phyloP scores from a whole-genome alignment of 768 basidiomycete species.

The Boletus rubescentipes region DNA sequence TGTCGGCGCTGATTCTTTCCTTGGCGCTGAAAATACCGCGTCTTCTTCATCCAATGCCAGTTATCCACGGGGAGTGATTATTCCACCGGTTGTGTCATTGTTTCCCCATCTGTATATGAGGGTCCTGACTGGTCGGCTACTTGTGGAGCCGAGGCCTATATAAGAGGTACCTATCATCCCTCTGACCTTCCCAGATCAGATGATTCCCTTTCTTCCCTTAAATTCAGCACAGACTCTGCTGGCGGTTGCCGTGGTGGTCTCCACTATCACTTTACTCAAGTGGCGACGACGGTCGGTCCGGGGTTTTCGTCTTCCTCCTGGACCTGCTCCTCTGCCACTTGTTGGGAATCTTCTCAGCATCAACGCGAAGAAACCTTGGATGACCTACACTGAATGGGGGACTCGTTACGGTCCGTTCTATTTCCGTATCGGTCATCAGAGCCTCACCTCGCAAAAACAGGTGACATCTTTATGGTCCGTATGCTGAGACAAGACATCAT shows the following conservation, averaged over 20 bases:
- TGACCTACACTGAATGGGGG: conserved; percentile 20
- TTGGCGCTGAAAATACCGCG: background rate
- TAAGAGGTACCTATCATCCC: background rate
- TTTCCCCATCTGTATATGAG: background rate
- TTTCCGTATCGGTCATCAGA: background rate
- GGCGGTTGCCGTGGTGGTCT: background rate
- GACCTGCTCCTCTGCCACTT: conserved; percentile 17
- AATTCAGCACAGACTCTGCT: background rate
- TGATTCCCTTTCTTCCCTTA: background rate
- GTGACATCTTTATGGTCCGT: conserved; percentile 21
- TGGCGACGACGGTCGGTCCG: background rate
- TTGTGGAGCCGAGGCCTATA: background rate
- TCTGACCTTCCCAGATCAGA: background rate
- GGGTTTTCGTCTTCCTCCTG: conserved; percentile 14
- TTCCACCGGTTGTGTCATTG: background rate
- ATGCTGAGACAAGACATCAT: conserved; percentile 23
- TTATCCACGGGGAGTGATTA: background rate
- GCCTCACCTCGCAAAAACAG: conserved; percentile 2
- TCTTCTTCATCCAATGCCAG: background rate
- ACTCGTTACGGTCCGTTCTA: conserved; percentile 14
- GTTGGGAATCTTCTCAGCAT: conserved; percentile 19
- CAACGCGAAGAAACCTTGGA: conserved; percentile 17
- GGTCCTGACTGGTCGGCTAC: too few species aligned
- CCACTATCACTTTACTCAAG: background rate
- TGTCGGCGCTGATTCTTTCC: background rate